Conservation (phyloP, 1,284 basidiomycete species). For the Ceratorhiza oryzae-sativae region DNA sequence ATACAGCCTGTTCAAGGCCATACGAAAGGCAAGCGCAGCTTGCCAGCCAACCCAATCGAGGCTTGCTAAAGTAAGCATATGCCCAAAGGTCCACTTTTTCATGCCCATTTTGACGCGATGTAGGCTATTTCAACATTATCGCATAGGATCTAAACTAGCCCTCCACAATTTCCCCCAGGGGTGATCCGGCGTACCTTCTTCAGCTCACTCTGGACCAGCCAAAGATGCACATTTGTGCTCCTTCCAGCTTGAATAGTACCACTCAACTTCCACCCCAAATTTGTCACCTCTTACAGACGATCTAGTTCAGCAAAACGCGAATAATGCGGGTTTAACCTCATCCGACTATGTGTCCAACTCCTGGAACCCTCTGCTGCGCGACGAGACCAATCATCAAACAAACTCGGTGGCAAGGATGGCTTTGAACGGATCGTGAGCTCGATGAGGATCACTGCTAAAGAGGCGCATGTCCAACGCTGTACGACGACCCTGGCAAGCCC, state of each 20-base stretch:
- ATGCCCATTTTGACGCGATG: slow-evolving; percentile 73
- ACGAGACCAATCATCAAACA: slow-evolving; percentile 56
- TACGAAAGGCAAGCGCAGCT: too few species aligned
- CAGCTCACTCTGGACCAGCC: slow-evolving; percentile 62
- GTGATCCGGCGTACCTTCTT: slow-evolving; percentile 61
- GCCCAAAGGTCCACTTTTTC: slow-evolving; percentile 76
- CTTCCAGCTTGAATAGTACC: slow-evolving; percentile 51
- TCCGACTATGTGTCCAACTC: slow-evolving; percentile 54
- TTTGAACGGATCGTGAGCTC: slow-evolving; percentile 69
- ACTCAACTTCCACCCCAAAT: slow-evolving; percentile 50
- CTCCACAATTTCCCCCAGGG: slow-evolving; percentile 45
- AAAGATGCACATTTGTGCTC: slow-evolving; percentile 63
- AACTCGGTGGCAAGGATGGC: slow-evolving; percentile 56
- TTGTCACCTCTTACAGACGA: slow-evolving; percentile 25
- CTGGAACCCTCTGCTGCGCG: slow-evolving; percentile 64
- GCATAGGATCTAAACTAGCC: neutral
- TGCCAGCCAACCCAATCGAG: too few species aligned
- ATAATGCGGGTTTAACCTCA: slow-evolving; percentile 53
- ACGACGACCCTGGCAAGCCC: slow-evolving; percentile 63
- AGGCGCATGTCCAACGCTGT: slow-evolving; percentile 74
- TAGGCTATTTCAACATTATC: slow-evolving; percentile 5
- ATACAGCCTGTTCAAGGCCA: too few species aligned
- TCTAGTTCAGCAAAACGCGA: neutral
- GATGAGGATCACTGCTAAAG: slow-evolving; percentile 68
- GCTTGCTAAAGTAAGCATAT: slow-evolving; percentile 53